Percentiles rank a stretch among this genome's conserved stretches.
Conservation (phyloP, 2,329 filamentous ascomycete species). For the Pseudogymnoascus sp. region DNA sequence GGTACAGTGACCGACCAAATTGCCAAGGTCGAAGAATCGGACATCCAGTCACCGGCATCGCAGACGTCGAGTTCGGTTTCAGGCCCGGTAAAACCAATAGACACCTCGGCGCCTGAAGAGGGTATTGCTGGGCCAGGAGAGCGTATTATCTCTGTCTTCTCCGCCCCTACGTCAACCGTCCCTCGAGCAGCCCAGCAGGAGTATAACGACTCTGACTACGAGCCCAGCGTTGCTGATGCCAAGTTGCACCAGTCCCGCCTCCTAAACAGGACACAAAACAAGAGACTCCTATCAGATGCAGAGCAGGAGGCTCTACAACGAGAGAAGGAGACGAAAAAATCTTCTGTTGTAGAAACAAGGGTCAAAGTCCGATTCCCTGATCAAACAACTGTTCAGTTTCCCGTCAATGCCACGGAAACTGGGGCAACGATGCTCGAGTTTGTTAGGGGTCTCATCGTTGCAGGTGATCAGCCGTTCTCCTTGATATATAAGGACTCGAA, state of each 20-base stretch:
- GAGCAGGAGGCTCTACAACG: slow-evolving; percentile 60
- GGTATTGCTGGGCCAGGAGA: slow-evolving; percentile 26
- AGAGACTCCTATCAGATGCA: slow-evolving; percentile 69
- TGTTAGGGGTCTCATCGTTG: slow-evolving; percentile 61
- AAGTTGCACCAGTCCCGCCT: slow-evolving; percentile 65
- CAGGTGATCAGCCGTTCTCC: slow-evolving; percentile 57
- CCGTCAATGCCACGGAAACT: slow-evolving; percentile 59
- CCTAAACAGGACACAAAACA: slow-evolving; percentile 49
- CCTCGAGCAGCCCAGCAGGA: slow-evolving; percentile 63
- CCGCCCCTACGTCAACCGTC: slow-evolving; percentile 63
- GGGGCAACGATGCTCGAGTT: slow-evolving; percentile 64
- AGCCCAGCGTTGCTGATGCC: slow-evolving; percentile 65
- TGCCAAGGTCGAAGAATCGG: slow-evolving; percentile 4
- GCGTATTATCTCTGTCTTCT: slow-evolving; percentile 61
- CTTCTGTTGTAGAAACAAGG: slow-evolving; percentile 57
- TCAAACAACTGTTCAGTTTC: slow-evolving; percentile 65
- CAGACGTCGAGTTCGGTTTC: slow-evolving; percentile 11
- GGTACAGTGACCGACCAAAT: slow-evolving; percentile 17
- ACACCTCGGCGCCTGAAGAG: slow-evolving; percentile 15
- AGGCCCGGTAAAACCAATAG: slow-evolving; percentile 5
- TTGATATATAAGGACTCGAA: slow-evolving; percentile 41
- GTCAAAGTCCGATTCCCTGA: slow-evolving; percentile 85
- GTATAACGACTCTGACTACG: slow-evolving; percentile 66
- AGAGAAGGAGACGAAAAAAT: slow-evolving; percentile 55
- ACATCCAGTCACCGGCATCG: slow-evolving; percentile 7